Base-by-base conservation (phyloP, 2,329 filamentous ascomycete genomes). In the Lecanicillium sp. region DNA sequence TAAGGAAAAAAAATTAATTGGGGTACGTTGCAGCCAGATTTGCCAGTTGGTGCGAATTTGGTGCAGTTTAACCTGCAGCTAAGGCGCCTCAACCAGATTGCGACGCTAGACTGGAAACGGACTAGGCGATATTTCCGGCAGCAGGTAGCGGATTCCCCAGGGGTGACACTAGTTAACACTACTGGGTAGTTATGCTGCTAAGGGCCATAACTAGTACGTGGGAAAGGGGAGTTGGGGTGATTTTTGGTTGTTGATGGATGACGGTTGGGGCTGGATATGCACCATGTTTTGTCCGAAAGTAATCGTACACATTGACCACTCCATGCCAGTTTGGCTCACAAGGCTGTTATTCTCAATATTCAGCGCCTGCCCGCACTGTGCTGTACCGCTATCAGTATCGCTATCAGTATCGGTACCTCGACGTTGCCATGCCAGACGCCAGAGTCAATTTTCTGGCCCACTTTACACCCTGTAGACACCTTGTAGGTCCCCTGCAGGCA, bases 11-110 rank as follows among this genome's bases (percentile, higher is more conserved):
- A 33, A 47, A 46, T 5, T 26, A 41, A 43, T 50, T 47, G 44
- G 44, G 44, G 49, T 12, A 46, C 29, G 43, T 30, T 37, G 38
- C 42, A 46, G 38, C 35, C 30, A 32, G 12, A 39, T 14, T 14
- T 10, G 12, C 36, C 36, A 50, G 52, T 52, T 52, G 56, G 55
- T 53, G 50, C 52, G 53, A 59, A 33, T 47, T 29, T 48, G 50
- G 46, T 53, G 52, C 56, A 51, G 55, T 52, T 56, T 56, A n/a
- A 35, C 44, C 29, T 41, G 29, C 56, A 61, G 58, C 54, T 51
- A 17, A 21, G 58, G 54, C 58, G 66, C 56, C 69, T 72, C 69
- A 72, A 72, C 69, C 67, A 72, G 70, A 69, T 68, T 60, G 30
- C 17, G 8, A 39, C 40, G 49, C 67, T 67, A 68, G 51, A 6